Evolutionary conservation across 306 rosid species (phyloP).

Genomic region (Quercus wislizeni): DNA sequence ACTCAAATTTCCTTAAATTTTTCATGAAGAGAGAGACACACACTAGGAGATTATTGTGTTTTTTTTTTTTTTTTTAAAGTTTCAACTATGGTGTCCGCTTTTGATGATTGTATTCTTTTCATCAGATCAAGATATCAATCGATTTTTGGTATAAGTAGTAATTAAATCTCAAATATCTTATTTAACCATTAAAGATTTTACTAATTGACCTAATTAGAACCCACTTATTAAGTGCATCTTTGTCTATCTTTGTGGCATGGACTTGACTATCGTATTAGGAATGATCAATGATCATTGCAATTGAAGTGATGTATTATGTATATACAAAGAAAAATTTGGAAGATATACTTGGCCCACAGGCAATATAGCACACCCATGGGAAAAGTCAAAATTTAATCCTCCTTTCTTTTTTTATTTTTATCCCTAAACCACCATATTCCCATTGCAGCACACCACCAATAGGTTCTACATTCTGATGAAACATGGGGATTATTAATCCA

Average conservation of each 20-base stretch:
- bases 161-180: background rate
- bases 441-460: background rate
- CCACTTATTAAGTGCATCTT: background rate
- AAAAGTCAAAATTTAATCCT: background rate
- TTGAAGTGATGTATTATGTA: background rate
- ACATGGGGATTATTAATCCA: background rate
- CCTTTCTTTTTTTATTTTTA: background rate
- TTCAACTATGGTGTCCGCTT: too few species aligned
- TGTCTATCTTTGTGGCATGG: background rate
- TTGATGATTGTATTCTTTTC: too few species aligned
- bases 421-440: background rate
- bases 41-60: background rate
- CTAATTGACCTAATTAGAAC: fast-evolving
- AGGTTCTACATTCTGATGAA: background rate
- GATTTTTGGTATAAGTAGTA: too few species aligned
- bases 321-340: background rate
- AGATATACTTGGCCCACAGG: background rate
- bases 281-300: background rate
- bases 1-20: background rate
- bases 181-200: too few species aligned
- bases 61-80: too few species aligned
- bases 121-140: too few species aligned
- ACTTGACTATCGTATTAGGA: background rate
- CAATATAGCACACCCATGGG: background rate
- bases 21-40: background rate